Base-by-base conservation (phyloP, 2,329 filamentous ascomycete genomes). In the Reticulascus tulasneorum region DNA sequence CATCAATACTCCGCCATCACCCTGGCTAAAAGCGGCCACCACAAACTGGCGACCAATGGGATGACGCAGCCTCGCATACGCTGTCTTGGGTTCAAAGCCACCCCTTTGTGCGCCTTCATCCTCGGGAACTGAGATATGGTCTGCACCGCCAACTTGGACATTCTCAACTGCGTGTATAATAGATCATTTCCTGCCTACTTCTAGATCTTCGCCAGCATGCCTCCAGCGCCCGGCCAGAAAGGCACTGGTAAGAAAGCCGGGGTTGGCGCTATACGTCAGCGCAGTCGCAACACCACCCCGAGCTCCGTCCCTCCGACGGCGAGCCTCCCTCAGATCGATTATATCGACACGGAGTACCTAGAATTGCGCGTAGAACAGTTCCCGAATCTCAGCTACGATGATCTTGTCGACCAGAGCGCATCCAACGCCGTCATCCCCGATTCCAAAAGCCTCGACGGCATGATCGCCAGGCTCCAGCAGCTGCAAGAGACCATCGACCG, bases 221-320 rank as follows among this genome's bases (percentile, higher is more conserved):
- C 77, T 55, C 73, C 75, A 19, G 65, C 64, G 37, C 69, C 73
- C 30, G 70, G 73, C 47, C 75, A 80, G 53, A 77, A 79, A 51
- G 77, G 77, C 39, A 77, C 77, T 18, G 71, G 77, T 55, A 83
- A 82, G 66, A 86, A 86, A 63, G 69, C 67, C 39, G 70, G 69
- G 31, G 66, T 69, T 42, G 71, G 71, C 48, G 73, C 74, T 49
- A 73, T 79, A 43, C 79, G 80, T 48, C 84, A 82, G 49, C 72
- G 78, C 44, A 89, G 84, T 56, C 82, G 86, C 54, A 90, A 89
- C 60, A 86, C 84, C 23, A 91, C 86, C 12, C 86, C 86, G 23
- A 75, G 77, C 52, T 73, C 77, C 22, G 62, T 56, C 45, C 61
- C 59, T 52, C 64, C 59, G 49, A 71, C 58, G 54, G 73, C 66